These are phyloP conservation scores for Fusarium hainanense DNA, from an alignment of 2,329 filamentous ascomycete genomes.

Conservation along the genomic window DNA sequence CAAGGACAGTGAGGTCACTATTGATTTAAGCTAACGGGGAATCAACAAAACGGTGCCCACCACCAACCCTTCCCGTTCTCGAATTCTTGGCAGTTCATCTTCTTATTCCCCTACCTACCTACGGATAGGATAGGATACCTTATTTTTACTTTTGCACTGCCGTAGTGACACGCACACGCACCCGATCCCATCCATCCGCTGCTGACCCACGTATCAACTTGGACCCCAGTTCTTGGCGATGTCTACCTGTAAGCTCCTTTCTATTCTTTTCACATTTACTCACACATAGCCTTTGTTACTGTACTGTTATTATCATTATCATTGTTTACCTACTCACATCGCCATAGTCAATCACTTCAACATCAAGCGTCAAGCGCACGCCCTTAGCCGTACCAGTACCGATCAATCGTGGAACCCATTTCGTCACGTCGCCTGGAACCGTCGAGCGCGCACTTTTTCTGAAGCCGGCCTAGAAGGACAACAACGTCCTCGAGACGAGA, in stretches of 20 bases:
- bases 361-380: conserved; percentile 59
- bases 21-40: not conserved
- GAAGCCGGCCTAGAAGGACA: conserved; percentile 51
- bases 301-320: not conserved
- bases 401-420: conserved; percentile 59
- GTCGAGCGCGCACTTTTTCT: conserved; percentile 39
- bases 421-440: conserved; percentile 54
- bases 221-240: conserved; percentile 38
- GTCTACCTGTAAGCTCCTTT: conserved; percentile 40
- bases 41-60: conserved; percentile 26
- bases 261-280: conserved; percentile 7
- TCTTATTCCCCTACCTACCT: not conserved
- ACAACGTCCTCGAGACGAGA: conserved; percentile 33
- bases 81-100: conserved; percentile 23
- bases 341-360: conserved; percentile 58
- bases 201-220: conserved; percentile 18
- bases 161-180: conserved; percentile 20
- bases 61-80: conserved; percentile 18
- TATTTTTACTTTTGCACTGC: conserved; percentile 16
- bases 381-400: conserved; percentile 53
- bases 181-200: not conserved
- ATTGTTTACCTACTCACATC: not conserved
- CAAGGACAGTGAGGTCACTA: conserved; percentile 29
- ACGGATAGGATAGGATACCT: not conserved
- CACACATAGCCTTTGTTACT: not conserved